These are phyloP conservation scores for Fagopyrum esculentum DNA, from an alignment of 148 eudicot genomes.

Conservation along the genomic window DNA sequence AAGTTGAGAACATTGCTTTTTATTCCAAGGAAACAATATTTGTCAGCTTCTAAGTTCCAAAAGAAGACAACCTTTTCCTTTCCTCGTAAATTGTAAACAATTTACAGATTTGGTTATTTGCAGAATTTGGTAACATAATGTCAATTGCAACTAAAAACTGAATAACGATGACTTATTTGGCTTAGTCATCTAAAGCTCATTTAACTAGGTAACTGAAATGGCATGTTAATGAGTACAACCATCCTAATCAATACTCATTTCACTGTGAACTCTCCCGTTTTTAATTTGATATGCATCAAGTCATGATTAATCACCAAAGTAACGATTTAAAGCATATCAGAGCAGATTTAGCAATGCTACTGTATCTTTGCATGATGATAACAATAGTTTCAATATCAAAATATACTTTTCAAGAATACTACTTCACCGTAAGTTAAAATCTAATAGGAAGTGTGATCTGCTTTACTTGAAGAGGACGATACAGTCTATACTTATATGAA, in stretches of 20 bases:
- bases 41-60: neutral
- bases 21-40: neutral
- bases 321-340: neutral
- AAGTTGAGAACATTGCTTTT: neutral
- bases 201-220: neutral
- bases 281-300: neutral
- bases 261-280: neutral
- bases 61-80: neutral
- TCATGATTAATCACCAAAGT: neutral
- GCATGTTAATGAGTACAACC: neutral
- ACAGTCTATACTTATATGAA: neutral
- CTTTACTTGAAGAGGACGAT: neutral
- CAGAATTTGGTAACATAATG: neutral
- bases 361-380: neutral
- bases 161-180: neutral
- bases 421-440: neutral
- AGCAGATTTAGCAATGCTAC: neutral
- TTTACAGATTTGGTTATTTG: neutral
- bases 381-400: neutral
- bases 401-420: neutral
- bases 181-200: neutral
- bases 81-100: neutral
- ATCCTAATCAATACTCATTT: neutral
- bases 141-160: conserved; percentile 1
- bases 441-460: neutral